These are phyloP conservation scores for Penicillium coprophilum DNA, from an alignment of 495 filamentous ascomycete genomes.

Conservation along the genomic window DNA sequence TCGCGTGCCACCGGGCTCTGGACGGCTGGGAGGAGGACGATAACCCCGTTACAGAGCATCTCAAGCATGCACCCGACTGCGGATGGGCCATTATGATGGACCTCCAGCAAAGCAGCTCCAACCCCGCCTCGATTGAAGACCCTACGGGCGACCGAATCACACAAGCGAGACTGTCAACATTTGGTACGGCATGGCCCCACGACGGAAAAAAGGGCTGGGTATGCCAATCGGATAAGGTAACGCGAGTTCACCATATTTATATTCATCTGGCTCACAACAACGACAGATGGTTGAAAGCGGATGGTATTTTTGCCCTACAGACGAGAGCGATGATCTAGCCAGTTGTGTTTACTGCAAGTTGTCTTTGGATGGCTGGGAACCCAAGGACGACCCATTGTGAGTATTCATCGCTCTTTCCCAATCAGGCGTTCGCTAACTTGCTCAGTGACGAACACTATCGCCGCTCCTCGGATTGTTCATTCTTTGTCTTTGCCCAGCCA, in stretches of 20 bases:
- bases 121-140: constrained; percentile 64
- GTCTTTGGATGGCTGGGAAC: constrained; percentile 88
- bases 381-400: constrained; percentile 81
- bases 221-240: constrained; percentile 82
- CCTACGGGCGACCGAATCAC: constrained; percentile 67
- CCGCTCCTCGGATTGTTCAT: constrained; percentile 75
- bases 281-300: constrained; percentile 85
- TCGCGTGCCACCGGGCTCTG: constrained; percentile 73
- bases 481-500: constrained; percentile 61
- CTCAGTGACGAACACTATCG: constrained; percentile 79
- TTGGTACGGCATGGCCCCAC: constrained; percentile 77
- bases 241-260: constrained; percentile 1
- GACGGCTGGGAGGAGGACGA: constrained; percentile 90
- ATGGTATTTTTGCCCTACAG: constrained; percentile 86
- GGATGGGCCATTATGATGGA: constrained; percentile 83
- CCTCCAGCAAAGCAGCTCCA: constrained; percentile 64
- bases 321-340: constrained; percentile 77
- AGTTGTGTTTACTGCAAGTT: constrained; percentile 86
- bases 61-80: constrained; percentile 76
- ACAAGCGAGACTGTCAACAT: constrained; percentile 78
- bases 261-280: constrained; percentile 18
- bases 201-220: constrained; percentile 84
- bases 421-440: constrained; percentile 27
- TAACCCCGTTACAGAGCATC: constrained; percentile 75
- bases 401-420: constrained; percentile 32